Conservation (phyloP, 441 rosid species). For the Breynia disticha region DNA sequence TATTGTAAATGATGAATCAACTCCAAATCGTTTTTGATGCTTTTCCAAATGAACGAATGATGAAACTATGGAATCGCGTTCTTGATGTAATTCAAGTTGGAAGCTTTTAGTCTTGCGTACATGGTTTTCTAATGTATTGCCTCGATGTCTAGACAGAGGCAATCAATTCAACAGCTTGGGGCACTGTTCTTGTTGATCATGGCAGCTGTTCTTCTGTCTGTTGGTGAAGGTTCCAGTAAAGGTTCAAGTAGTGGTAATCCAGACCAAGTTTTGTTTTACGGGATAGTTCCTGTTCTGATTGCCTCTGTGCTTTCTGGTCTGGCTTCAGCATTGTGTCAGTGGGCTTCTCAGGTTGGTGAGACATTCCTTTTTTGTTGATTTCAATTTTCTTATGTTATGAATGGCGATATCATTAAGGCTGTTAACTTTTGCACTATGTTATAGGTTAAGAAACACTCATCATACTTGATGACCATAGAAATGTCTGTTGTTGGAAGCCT, state of each 20-base stretch:
- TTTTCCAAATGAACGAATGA: too few relatives aligned
- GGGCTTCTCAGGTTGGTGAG: constrained; percentile 90
- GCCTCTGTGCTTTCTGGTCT: constrained; percentile 97
- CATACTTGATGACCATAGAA: constrained; percentile 94
- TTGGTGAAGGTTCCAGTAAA: constrained; percentile 91
- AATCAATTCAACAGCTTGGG: constrained; percentile 81
- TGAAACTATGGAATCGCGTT: too few relatives aligned
- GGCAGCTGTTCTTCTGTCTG: constrained; percentile 85
- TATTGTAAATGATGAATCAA: too few relatives aligned
- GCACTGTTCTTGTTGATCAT: constrained; percentile 76
- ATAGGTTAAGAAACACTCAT: constrained; percentile 89
- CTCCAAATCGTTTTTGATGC: too few relatives aligned
- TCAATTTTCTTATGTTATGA: not conserved
- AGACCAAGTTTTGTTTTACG: constrained; percentile 67
- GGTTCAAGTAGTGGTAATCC: constrained; percentile 38
- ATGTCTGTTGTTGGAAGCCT: constrained; percentile 95
- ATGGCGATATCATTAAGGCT: not conserved
- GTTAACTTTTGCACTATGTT: constrained; percentile 9
- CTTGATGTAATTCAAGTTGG: too few relatives aligned
- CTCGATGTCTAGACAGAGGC: constrained; percentile 62
- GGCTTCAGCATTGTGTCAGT: constrained; percentile 92
- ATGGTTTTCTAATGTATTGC: constrained; percentile 11
- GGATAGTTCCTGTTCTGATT: constrained; percentile 82
- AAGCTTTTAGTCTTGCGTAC: not conserved
- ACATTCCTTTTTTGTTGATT: not conserved